Evolutionary conservation across 2,329 filamentous ascomycete species (phyloP).

Genomic region (Dactylonectria estremocensis): DNA sequence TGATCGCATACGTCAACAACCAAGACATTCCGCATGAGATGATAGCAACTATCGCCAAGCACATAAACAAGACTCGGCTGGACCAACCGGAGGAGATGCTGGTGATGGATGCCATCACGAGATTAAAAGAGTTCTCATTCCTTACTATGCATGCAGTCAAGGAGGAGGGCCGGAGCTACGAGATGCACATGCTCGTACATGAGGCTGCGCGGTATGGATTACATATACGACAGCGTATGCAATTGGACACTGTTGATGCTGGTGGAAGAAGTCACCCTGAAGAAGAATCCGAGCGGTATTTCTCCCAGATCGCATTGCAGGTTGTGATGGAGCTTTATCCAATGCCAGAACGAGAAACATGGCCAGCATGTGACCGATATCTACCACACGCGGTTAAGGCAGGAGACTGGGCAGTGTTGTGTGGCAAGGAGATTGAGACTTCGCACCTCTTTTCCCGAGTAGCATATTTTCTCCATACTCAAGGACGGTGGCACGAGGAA

Average conservation of each 20-base stretch:
- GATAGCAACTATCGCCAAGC: slow-evolving; percentile 35
- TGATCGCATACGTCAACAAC: slow-evolving; percentile 52
- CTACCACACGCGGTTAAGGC: slow-evolving; percentile 47
- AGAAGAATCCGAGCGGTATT: slow-evolving; percentile 32
- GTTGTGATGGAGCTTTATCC: slow-evolving; percentile 44
- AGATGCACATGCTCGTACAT: slow-evolving; percentile 53
- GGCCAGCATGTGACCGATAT: slow-evolving; percentile 47
- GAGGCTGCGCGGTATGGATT: slow-evolving; percentile 46
- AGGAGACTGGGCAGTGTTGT: slow-evolving; percentile 43
- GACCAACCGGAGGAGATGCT: neutral
- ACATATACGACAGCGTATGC: neutral
- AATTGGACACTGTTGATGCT: too few relatives aligned
- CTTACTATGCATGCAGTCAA: slow-evolving; percentile 35
- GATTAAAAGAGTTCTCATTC: slow-evolving; percentile 55
- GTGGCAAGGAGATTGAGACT: slow-evolving; percentile 32
- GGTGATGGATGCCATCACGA: slow-evolving; percentile 40
- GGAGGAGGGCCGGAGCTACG: slow-evolving; percentile 37
- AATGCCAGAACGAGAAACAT: slow-evolving; percentile 26
- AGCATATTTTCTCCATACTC: slow-evolving; percentile 40
- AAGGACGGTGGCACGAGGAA: slow-evolving; percentile 38
- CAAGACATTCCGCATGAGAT: slow-evolving; percentile 50
- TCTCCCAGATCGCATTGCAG: slow-evolving; percentile 42
- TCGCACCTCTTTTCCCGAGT: slow-evolving; percentile 35
- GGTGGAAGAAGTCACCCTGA: neutral
- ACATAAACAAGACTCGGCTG: neutral